Evolutionary conservation across 1,284 basidiomycete genomes (phyloP), one percentile per base, ranked within the genome.

Genomic region (Phlebopus sp.): DNA sequence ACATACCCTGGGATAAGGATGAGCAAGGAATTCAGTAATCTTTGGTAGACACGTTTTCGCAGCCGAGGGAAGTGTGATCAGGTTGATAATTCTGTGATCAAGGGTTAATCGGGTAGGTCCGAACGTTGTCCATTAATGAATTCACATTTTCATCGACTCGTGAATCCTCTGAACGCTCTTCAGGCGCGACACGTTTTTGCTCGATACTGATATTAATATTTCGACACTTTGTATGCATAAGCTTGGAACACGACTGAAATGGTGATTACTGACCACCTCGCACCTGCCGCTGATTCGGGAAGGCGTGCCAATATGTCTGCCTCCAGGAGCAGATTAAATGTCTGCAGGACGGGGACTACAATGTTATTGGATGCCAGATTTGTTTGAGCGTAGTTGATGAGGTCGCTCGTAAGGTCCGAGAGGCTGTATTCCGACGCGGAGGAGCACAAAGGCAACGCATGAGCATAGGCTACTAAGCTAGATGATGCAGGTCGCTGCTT

Each of bases 81-180:
- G 72, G 56, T 84, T 79, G 37, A 82, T 74, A 23, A 81, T 72
- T 45, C 89, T 91, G 53, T 50, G 47, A 48, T 18, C 50, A 50
- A 15, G 17, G 40, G 45, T 49, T 42, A 61, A 52, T 47, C 45
- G 44, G 30, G 42, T 38, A 48, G 46, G 52, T 47, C 45, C 50
- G 51, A 45, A 50, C 14, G 50, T 19, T 44, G 49, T 37, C 43
- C 46, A 32, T 50, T 53, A 51, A 60, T 50, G 46, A 41, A 42
- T n/a, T 49, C 57, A 94, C 92, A 89, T 79, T 69, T 84, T 88
- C 86, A 92, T 89, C 1, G 83, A 81, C 51, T 84, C 81, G 6
- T 77, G 74, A 31, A 95, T 81, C 44, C 93, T 71, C 55, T 88
- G 86, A 13, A 90, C 72, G 53, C 80, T 93, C 69, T 92, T 95